Conservation (phyloP, 108 stramenopile genomes). For the Conticribra guillardii region DNA sequence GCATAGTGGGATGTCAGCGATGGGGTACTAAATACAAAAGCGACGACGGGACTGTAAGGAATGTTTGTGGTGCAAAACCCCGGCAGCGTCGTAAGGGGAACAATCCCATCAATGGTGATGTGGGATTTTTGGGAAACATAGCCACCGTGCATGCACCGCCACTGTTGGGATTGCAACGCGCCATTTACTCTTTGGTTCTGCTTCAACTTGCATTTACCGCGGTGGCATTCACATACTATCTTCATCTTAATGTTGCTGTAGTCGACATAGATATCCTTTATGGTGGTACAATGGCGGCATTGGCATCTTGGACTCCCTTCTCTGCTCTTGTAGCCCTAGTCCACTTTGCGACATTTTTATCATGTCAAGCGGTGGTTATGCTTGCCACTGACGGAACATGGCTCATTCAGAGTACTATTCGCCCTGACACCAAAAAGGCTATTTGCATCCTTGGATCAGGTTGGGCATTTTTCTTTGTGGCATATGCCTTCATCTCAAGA, state of each 20-base stretch:
- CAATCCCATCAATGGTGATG: background rate
- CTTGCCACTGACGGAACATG: slow-evolving; percentile 44
- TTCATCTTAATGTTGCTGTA: slow-evolving; percentile 35
- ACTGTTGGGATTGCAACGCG: slow-evolving; percentile 38
- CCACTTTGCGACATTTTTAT: slow-evolving; percentile 37
- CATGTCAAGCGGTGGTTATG: slow-evolving; percentile 43
- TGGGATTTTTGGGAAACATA: background rate
- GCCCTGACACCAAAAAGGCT: slow-evolving; percentile 28
- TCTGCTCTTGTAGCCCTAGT: slow-evolving; percentile 25
- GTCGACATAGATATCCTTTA: slow-evolving; percentile 44
- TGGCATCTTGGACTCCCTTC: slow-evolving; percentile 27
- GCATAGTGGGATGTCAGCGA: slow-evolving; percentile 11
- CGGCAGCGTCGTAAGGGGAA: background rate
- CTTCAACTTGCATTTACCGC: slow-evolving; percentile 28
- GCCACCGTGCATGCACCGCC: slow-evolving; percentile 10
- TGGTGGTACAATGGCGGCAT: slow-evolving; percentile 39
- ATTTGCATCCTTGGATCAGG: slow-evolving; percentile 16
- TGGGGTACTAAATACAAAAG: background rate
- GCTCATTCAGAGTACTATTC: slow-evolving; percentile 46
- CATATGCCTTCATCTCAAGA: slow-evolving; percentile 23
- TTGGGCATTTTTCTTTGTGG: slow-evolving; percentile 33
- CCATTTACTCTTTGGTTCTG: slow-evolving; percentile 21
- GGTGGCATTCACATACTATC: slow-evolving; percentile 43
- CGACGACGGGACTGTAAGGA: background rate
- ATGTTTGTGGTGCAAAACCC: background rate